Evolutionary conservation across 1,139 yeast species (phyloP).

Genomic region (Suhomyces panamericanus): DNA sequence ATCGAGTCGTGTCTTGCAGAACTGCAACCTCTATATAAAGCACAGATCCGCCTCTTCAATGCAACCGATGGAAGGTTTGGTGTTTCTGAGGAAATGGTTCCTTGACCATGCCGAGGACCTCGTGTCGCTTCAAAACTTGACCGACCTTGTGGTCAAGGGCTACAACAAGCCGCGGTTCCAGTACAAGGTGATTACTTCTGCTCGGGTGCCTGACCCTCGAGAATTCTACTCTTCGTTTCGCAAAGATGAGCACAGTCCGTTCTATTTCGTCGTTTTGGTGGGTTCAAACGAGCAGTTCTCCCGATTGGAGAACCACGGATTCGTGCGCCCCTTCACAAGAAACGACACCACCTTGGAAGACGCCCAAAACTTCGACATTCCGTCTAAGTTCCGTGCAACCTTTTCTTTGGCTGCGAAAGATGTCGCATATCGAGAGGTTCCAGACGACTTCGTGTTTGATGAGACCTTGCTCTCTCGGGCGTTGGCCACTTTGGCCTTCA

Average conservation of each 20-base stretch:
- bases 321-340: background rate
- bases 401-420: background rate
- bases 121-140: slow-evolving; percentile 17
- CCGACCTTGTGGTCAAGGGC: slow-evolving; percentile 43
- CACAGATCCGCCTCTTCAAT: no score
- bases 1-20: no score
- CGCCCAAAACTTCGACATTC: slow-evolving; percentile 33
- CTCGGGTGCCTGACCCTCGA: slow-evolving; percentile 36
- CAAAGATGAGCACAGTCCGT: slow-evolving; percentile 21
- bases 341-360: slow-evolving; percentile 21
- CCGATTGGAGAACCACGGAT: slow-evolving; percentile 12
- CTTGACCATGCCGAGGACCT: background rate
- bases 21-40: no score
- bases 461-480: slow-evolving; percentile 23
- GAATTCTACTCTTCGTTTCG: slow-evolving; percentile 28
- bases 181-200: slow-evolving; percentile 43
- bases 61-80: slow-evolving; percentile 1
- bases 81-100: slow-evolving; percentile 3
- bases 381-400: slow-evolving; percentile 13
- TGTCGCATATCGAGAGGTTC: slow-evolving; percentile 13
- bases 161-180: slow-evolving; percentile 48
- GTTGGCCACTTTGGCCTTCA: slow-evolving; percentile 47
- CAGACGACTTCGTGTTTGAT: slow-evolving; percentile 21
- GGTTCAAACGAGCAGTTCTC: slow-evolving; percentile 26
- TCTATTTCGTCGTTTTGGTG: slow-evolving; percentile 27